phyloP scores from a whole-genome alignment of 176 grass and related monocot genomes.

The Zizania latifolia region DNA sequence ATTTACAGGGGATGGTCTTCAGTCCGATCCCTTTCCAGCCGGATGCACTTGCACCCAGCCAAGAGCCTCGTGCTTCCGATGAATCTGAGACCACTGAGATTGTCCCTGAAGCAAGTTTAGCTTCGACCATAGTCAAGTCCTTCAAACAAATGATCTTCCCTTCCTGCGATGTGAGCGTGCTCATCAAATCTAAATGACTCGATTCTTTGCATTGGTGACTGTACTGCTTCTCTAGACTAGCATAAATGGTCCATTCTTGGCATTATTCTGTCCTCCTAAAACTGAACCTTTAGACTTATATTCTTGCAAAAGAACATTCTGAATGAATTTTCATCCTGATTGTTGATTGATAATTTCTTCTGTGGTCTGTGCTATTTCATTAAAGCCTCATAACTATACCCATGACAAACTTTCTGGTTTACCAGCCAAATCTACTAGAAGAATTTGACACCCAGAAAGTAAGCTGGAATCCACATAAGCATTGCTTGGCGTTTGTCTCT shows the following conservation, averaged over 20 bases:
- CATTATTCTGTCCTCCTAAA: not conserved
- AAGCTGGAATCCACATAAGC: constrained; percentile 68
- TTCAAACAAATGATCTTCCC: constrained; percentile 58
- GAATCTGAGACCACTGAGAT: constrained; percentile 29
- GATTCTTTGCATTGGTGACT: not conserved
- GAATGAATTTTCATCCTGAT: not conserved
- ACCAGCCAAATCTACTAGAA: constrained; percentile 62
- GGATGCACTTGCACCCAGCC: constrained; percentile 31
- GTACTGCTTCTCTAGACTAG: not conserved
- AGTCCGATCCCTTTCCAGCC: constrained; percentile 70
- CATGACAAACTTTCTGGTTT: constrained; percentile 22
- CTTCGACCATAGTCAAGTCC: constrained; percentile 33
- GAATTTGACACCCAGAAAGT: constrained; percentile 74
- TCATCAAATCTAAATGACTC: not conserved
- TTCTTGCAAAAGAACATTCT: not conserved
- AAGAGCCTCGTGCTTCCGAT: constrained; percentile 24
- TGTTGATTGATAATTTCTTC: not conserved
- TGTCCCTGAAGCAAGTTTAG: constrained; percentile 11
- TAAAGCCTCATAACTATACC: not conserved
- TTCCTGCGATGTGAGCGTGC: constrained; percentile 46
- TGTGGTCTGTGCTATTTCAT: not conserved
- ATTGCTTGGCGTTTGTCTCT: constrained; percentile 86
- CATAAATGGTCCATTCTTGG: not conserved
- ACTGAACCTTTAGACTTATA: not conserved
- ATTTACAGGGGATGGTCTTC: constrained; percentile 73